Evolutionary conservation across 352 stramenopile species (phyloP), one percentile per base, ranked within the genome.

Genomic region (Pythium grandisporangium): DNA sequence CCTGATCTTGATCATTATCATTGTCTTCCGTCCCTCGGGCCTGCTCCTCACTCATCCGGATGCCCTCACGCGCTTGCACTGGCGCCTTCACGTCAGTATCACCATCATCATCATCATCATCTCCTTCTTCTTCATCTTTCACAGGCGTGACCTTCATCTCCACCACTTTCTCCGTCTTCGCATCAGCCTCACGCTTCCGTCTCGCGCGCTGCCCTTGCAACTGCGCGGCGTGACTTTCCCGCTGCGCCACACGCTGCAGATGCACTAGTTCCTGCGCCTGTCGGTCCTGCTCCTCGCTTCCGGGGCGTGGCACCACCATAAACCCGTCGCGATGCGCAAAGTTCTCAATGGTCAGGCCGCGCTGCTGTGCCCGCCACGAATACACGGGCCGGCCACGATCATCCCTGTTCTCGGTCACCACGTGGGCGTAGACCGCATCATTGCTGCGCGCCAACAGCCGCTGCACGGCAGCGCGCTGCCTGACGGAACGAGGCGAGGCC

Each of bases 351-450:
- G 71, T 40, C n/a, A 78, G 7, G 0, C 73, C 76, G 21, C 70
- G 63, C 26, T 69, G 71, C 50, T 85, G 70, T 6, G 54, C 39
- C n/a, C 76, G 70, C 32, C 46, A 68, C 6, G 55, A 52, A 23
- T 55, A 30, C 27, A 83, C 76, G 1, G 37, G 46, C n/a, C n/a
- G n/a, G n/a, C n/a, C n/a, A n/a, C n/a, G n/a, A 8, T 58, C 37
- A 2, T 30, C 50, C 10, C 48, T 56, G 52, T 81, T 83, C 40
- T 77, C 65, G 10, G 57, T 63, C 39, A 67, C 59, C n/a, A 87
- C 43, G 8, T 54, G 64, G 29, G 50, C 61, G 59, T 87, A 89
- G 40, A 89, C 77, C 0, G 69, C 57, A 45, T 84, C 73, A 42
- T 65, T 75, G n/a, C 48, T 61, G n/a, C 21, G 34, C 20, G 68